Base-by-base conservation (phyloP, 495 filamentous ascomycete genomes). In the Neurospora sp. region DNA sequence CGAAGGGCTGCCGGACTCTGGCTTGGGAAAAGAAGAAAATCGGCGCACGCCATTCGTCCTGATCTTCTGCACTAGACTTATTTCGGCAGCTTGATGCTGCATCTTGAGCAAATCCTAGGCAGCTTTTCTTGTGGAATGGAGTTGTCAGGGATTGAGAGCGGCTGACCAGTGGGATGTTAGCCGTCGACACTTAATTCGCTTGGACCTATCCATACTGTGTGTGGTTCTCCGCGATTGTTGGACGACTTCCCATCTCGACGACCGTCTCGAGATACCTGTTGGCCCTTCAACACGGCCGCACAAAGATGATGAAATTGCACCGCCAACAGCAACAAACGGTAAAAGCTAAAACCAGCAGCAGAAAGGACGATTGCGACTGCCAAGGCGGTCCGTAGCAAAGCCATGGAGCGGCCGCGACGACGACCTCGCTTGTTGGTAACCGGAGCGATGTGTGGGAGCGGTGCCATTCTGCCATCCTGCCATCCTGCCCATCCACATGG, bases 131-230 rank as follows among this genome's bases (percentile, higher is more conserved):
- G 49, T 31, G 70, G 41, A 72, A 71, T 75, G 66, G 75, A 62
- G 18, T 73, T 70, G 62, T 70, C 72, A 69, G 74, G 75, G 73
- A 72, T 73, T 71, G 70, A 69, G 40, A 71, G 10, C n/a, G 39
- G 44, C 74, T 71, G 74, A 69, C 80, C 77, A 80, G 76, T 80
- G 76, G 79, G 78, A 82, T 76, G 54, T 72, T 69, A 76, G 74
- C 35, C 78, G 71, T 42, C 75, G 76, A 73, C 70, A 70, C 62
- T 71, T 38, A 20, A 49, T 74, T 77, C 75, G 79, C 78, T 80
- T 78, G 78, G 79, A 72, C 77, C 78, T 72, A 73, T 73, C 76
- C 66, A 76, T 70, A 42, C 75, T 74, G 70, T 44, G 49, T 75
- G 75, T 76, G 76, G 74, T 77, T 71, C 69, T 70, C 73, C 72